Evolutionary conservation across 148 eudicot genomes (phyloP).

Genomic region (Diospyros kaki): DNA sequence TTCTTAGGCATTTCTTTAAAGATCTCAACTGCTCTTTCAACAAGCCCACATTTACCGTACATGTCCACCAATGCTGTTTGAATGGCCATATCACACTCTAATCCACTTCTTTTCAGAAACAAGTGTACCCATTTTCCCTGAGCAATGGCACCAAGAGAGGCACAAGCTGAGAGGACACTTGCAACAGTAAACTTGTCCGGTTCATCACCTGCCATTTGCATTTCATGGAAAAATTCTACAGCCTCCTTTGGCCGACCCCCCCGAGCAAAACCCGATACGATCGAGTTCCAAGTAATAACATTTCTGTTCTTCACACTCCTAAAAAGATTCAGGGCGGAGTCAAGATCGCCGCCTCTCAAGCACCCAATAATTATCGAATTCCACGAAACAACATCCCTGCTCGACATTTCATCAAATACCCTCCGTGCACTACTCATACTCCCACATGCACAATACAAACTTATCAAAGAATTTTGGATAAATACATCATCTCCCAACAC

Average conservation of each 20-base stretch:
- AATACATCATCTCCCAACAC: conserved; percentile 42
- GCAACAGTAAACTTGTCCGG: conserved; percentile 73
- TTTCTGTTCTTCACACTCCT: conserved; percentile 51
- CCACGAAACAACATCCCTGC: conserved; percentile 63
- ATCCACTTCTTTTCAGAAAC: conserved; percentile 47
- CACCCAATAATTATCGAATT: conserved; percentile 56
- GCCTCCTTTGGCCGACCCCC: conserved; percentile 61
- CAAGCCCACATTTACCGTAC: conserved; percentile 80
- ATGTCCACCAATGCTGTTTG: conserved; percentile 72
- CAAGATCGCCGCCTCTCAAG: conserved; percentile 54
- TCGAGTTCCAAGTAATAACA: conserved; percentile 72
- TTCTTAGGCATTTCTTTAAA: conserved; percentile 45
- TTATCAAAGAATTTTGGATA: conserved; percentile 46
- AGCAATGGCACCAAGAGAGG: conserved; percentile 65
- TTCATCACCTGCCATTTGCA: conserved; percentile 30
- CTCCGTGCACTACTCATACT: conserved; percentile 33
- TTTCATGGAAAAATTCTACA: conserved; percentile 56
- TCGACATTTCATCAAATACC: conserved; percentile 56
- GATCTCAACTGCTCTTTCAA: conserved; percentile 49
- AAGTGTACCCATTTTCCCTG: conserved; percentile 63
- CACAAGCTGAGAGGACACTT: conserved; percentile 69
- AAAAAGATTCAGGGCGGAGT: conserved; percentile 49
- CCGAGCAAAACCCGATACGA: conserved; percentile 66
- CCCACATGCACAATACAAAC: conserved; percentile 41
- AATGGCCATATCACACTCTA: conserved; percentile 65